Percentiles rank a stretch among this genome's conserved stretches.
phyloP scores from a whole-genome alignment of 139 green algal species.

The Chlamydomonas eustigma region DNA sequence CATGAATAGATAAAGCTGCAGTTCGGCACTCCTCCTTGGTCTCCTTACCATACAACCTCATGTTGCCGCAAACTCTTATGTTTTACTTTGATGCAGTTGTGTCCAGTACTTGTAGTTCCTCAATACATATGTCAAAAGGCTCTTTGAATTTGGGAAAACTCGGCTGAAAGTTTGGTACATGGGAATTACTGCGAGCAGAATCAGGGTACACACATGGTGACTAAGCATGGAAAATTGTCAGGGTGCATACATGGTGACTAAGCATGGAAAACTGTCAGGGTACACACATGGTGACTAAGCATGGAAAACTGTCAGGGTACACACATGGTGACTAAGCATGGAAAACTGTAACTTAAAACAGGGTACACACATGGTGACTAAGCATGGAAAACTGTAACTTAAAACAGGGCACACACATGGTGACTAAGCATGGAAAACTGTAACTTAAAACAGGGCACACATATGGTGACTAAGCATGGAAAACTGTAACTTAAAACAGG shows the following conservation, averaged over 20 bases:
- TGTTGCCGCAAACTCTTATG: too few species aligned
- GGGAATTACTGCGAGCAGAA: slow-evolving; percentile 25
- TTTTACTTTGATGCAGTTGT: not conserved
- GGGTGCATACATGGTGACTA: not conserved
- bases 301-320: not conserved
- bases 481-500: too few species aligned
- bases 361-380: too few species aligned
- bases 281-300: not conserved
- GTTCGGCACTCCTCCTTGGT: too few species aligned
- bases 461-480: too few species aligned
- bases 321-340: not conserved
- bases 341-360: too few species aligned
- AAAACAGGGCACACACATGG: too few species aligned
- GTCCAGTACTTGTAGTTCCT: slow-evolving; percentile 12
- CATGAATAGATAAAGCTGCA: too few species aligned
- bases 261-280: not conserved
- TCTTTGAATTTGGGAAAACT: slow-evolving; percentile 40
- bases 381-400: too few species aligned
- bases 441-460: too few species aligned
- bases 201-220: not conserved
- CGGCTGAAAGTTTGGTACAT: slow-evolving; percentile 25
- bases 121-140: slow-evolving; percentile 27
- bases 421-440: too few species aligned
- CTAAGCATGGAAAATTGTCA: not conserved
- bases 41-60: too few species aligned